phyloP scores from a whole-genome alignment of 2,329 filamentous ascomycete species.

The Aspergillus sp. region DNA sequence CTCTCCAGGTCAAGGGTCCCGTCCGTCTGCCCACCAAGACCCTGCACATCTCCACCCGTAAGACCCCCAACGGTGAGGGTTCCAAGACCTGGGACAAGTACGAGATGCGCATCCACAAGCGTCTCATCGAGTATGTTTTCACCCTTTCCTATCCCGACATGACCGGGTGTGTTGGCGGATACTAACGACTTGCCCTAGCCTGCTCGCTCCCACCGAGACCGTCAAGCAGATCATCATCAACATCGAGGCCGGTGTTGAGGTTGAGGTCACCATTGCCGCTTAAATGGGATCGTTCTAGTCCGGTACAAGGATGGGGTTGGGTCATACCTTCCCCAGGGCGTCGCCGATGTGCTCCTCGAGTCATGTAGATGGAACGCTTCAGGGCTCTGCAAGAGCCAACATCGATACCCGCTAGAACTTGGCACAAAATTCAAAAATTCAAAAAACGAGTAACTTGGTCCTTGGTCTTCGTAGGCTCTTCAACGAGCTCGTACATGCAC shows the following conservation, averaged over 20 bases:
- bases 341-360: conserved; percentile 17
- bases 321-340: conserved; percentile 18
- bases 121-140: conserved; percentile 78
- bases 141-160: neutral
- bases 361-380: conserved; percentile 16
- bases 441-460: conserved; percentile 26
- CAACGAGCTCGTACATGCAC: neutral
- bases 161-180: neutral
- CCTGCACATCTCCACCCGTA: conserved; percentile 94
- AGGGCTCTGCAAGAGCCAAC: conserved; percentile 12
- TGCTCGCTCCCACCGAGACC: conserved; percentile 92
- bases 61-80: conserved; percentile 99
- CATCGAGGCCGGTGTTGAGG: conserved; percentile 55
- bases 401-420: conserved; percentile 34
- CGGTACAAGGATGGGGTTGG: conserved; percentile 27
- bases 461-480: neutral
- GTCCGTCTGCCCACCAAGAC: conserved; percentile 97
- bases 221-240: conserved; percentile 57
- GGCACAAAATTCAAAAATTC: conserved; percentile 31
- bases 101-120: conserved; percentile 99
- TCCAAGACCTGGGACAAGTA: conserved; percentile 99
- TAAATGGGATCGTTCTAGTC: conserved; percentile 35
- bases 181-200: conserved; percentile 46
- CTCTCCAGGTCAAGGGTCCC: conserved; percentile 96
- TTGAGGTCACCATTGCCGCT: conserved; percentile 54